A percentile compares a stretch with the other conserved stretches of the same genome.
Conservation (phyloP, 2,329 filamentous ascomycete species). For the Alternaria burnsii region DNA sequence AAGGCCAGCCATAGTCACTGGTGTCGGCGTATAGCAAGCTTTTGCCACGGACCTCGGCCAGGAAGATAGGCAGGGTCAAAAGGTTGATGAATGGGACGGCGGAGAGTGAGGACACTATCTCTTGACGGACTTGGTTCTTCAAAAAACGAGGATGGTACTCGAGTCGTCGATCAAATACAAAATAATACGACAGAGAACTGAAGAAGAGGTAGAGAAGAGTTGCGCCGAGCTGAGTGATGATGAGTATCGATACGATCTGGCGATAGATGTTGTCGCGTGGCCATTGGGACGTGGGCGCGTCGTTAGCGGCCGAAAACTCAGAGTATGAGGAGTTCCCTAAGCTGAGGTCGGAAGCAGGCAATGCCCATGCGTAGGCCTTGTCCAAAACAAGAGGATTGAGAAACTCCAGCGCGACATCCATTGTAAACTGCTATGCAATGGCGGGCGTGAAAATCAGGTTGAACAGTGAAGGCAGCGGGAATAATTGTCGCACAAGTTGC, state of each 20-base stretch:
- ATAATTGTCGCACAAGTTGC: conserved; percentile 10
- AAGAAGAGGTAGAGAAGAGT: conserved; percentile 16
- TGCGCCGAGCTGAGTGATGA: conserved; percentile 12
- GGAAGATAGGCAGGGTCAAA: conserved; percentile 10
- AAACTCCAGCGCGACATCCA: conserved; percentile 16
- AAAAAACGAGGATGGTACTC: conserved; percentile 17
- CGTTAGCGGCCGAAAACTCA: not conserved
- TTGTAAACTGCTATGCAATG: conserved; percentile 11
- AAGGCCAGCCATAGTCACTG: conserved; percentile 13
- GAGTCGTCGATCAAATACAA: conserved; percentile 14
- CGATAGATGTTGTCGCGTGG: conserved; percentile 17
- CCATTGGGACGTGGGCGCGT: conserved; percentile 12
- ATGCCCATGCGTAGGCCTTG: conserved; percentile 17
- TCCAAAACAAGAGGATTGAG: conserved; percentile 18
- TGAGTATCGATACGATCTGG: conserved; percentile 12
- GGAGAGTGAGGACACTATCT: conserved; percentile 12
- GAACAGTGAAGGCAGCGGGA: conserved; percentile 8
- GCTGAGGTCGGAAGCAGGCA: conserved; percentile 1
- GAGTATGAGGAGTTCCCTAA: conserved; percentile 9
- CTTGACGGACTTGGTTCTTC: conserved; percentile 14
- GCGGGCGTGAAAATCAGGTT: conserved; percentile 11
- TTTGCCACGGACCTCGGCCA: conserved; percentile 13
- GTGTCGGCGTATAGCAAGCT: conserved; percentile 9
- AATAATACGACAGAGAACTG: conserved; percentile 13
- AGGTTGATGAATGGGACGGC: conserved; percentile 15